Base-by-base conservation (phyloP, 1,139 yeast genomes). In the Zygosaccharomyces sapae region DNA sequence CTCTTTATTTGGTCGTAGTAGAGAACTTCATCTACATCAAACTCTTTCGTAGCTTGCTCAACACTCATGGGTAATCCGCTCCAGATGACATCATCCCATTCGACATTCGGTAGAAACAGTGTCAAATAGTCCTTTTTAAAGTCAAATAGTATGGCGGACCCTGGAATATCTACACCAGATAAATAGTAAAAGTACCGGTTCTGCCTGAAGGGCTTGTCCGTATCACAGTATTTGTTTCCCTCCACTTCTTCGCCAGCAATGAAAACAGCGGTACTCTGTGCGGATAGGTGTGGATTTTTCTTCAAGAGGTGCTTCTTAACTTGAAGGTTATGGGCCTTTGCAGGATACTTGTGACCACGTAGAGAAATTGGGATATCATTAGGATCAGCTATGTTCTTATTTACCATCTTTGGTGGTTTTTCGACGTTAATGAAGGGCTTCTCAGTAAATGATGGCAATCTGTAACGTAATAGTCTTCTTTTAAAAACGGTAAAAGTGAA, bases 31-130 rank as follows among this genome's bases (percentile, higher is more conserved):
- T 92, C 97, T 31, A 87, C 90, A 56, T 90, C 96, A 59, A 70
- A 92, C 52, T 72, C 74, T 16, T 70, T 63, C 42, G 67, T 50
- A 0, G 97, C 96, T 19, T 83, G 81, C 45, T 83, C 81, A n/a
- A 74, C 58, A 35, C 79, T 71, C 45, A 87, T 55, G 1, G 98
- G 97, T 68, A 84, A 65, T 0, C 98, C 98, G 48, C 94, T 83
- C 97, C 98, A 92, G 90, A 92, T 86, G 42, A 92, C 86, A 63
- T 87, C 96, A 41, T 92, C 97, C 44, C 77, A 70, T 63, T 89
- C 96, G 42, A 90, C 74, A 49, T 85, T 77, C 2, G 97, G 97
- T 45, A 92, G 72, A 62, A 85, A 90, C 40, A 90, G 70, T 0
- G 81, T 79, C 55, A 88, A 73, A 47, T 77, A 72, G 46, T 84